Evolutionary conservation across 345 rosid species (phyloP), one percentile per base, ranked within the genome.

Genomic region (Sonneratia alba): DNA sequence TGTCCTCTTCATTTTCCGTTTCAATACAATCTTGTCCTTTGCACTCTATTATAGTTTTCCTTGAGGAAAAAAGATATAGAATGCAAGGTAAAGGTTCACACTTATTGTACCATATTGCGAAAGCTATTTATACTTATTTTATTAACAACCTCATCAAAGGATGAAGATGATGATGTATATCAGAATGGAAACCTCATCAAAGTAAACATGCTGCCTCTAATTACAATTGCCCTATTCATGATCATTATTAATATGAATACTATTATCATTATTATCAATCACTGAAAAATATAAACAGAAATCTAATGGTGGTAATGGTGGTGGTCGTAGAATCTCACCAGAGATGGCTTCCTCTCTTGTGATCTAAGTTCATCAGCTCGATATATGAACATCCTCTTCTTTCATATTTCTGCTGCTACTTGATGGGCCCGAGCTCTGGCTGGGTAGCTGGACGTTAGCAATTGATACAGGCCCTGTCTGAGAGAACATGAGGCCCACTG

Each of bases 401-500:
- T 92, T 82, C 45, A 86, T 80, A 79, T 81, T 82, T 85, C 96
- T 84, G 85, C 82, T 83, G 83, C 84, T 84, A 67, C 83, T 76
- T 78, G 87, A 81, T 75, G 97, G 81, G 78, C 87, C 85, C 34
- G 98, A 85, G 57, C 75, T 81, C 79, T 87, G 96, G 81, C 85
- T 80, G 45, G 45, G 45, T 5, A 9, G 45, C 45, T 42, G 45
- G 45, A 1, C 45, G 43, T 88, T 94, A 66, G 92, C 73, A 72
- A 88, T 80, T 51, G 86, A 86, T 70, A 84, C 79, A 36, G 96
- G 71, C 69, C 87, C 87, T 8, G 83, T 86, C 79, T 81, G 96
- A 7, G 92, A 85, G 82, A 85, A 86, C 49, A 90, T 88, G 75
- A 88, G 77, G 70, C 91, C 96, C 67, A 89, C 87, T 42, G 91